Percentiles rank a stretch among this genome's conserved stretches.
Conservation (phyloP, 768 basidiomycete genomes). For the Leccinum subgranulosum region DNA sequence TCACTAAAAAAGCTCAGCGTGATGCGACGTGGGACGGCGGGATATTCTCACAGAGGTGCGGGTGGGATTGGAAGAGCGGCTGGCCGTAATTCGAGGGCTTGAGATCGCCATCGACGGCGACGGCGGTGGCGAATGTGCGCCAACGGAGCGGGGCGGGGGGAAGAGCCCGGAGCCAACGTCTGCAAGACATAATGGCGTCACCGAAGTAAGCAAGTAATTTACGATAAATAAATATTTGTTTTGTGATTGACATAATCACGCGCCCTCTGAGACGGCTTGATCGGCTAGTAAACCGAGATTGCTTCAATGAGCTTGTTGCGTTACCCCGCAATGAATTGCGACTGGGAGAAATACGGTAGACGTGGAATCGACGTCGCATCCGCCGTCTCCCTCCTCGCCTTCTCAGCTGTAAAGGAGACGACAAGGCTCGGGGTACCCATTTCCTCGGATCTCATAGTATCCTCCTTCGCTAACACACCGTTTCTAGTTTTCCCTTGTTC, state of each 20-base stretch:
- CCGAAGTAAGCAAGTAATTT: neutral
- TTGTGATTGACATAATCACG: constrained; percentile 17
- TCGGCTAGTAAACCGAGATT: neutral
- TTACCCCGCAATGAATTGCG: constrained; percentile 24
- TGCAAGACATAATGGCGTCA: neutral
- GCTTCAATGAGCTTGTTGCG: neutral
- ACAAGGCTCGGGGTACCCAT: constrained; percentile 67
- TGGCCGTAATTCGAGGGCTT: constrained; percentile 84
- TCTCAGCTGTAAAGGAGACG: constrained; percentile 61
- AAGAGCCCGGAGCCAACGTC: neutral
- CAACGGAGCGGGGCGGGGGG: neutral
- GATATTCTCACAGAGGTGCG: constrained; percentile 62
- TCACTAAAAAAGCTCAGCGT: constrained; percentile 37
- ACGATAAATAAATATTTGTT: neutral
- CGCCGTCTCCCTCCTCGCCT: constrained; percentile 58
- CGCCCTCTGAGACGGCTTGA: constrained; percentile 1
- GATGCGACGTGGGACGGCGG: neutral
- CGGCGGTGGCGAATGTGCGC: constrained; percentile 35
- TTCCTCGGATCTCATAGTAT: constrained; percentile 1
- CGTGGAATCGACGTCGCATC: constrained; percentile 68
- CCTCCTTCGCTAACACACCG: constrained; percentile 6
- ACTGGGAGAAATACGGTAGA: constrained; percentile 45
- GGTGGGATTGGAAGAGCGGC: constrained; percentile 73
- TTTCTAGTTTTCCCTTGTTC: constrained; percentile 62
- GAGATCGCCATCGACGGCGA: constrained; percentile 18